Percentiles rank a stretch among this genome's conserved stretches.
These are phyloP conservation scores for Eutypa lata DNA, from an alignment of 2,329 filamentous ascomycete species.

Conservation along the genomic window DNA sequence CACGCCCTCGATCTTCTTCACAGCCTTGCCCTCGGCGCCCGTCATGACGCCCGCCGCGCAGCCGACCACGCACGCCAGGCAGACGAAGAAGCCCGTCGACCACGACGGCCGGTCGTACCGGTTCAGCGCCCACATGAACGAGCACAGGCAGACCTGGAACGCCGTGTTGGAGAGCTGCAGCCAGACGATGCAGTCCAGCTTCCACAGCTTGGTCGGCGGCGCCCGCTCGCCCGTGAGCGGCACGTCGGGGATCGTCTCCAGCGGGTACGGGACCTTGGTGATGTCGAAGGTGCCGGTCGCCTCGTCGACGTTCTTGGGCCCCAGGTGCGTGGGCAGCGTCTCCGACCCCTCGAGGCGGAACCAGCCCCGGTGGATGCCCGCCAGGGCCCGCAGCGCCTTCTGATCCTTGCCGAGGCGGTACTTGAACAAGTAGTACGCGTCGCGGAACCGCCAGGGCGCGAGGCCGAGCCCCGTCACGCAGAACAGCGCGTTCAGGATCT, in stretches of 20 bases:
- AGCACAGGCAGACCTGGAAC: constrained; percentile 69
- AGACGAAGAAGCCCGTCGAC: constrained; percentile 78
- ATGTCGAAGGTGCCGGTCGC: constrained; percentile 35
- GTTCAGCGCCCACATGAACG: constrained; percentile 81
- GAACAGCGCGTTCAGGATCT: constrained; percentile 81
- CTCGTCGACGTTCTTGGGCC: constrained; percentile 48
- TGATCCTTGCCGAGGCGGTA: constrained; percentile 56
- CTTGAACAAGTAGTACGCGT: constrained; percentile 69
- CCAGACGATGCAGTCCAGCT: constrained; percentile 77
- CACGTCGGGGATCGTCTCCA: constrained; percentile 58
- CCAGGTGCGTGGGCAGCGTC: constrained; percentile 49
- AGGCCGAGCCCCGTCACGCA: constrained; percentile 84
- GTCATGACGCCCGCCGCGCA: constrained; percentile 66
- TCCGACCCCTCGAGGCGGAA: constrained; percentile 69
- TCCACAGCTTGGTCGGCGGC: constrained; percentile 66
- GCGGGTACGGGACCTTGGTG: constrained; percentile 59
- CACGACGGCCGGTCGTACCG: constrained; percentile 71
- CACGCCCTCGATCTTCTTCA: constrained; percentile 71
- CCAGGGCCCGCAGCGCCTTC: constrained; percentile 62
- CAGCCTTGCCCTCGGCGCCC: constrained; percentile 67
- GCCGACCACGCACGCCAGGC: constrained; percentile 67
- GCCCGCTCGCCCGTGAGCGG: constrained; percentile 72
- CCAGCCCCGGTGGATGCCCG: constrained; percentile 73
- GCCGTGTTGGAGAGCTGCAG: constrained; percentile 76
- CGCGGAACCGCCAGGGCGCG: constrained; percentile 79